Conservation (phyloP, 306 rosid genomes). For the Cucumis hystrix region DNA sequence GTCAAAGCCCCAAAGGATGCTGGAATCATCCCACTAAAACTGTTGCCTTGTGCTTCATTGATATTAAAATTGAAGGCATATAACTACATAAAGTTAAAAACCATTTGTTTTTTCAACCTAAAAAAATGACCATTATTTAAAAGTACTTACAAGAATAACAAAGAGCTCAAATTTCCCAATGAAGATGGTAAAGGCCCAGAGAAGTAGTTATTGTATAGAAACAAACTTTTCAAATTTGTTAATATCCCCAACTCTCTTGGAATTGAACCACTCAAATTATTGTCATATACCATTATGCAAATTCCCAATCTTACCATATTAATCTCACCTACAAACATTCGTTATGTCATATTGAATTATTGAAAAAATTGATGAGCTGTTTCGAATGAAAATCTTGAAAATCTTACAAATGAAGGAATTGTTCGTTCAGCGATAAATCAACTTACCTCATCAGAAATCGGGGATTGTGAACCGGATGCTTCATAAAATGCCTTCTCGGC, state of each 20-base stretch:
- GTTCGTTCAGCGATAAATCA: not conserved
- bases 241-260: slow-evolving; percentile 12
- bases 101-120: not conserved
- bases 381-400: not conserved
- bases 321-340: too few species aligned
- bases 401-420: slow-evolving; percentile 1
- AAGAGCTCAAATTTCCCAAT: slow-evolving; percentile 10
- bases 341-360: too few species aligned
- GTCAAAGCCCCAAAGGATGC: slow-evolving; percentile 15
- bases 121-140: not conserved
- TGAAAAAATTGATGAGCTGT: too few species aligned
- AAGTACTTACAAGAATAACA: slow-evolving; percentile 15
- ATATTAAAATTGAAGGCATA: too few species aligned
- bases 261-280: slow-evolving; percentile 14
- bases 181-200: slow-evolving; percentile 9
- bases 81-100: not conserved
- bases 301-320: not conserved
- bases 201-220: slow-evolving; percentile 4
- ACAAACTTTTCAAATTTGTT: slow-evolving; percentile 4
- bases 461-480: slow-evolving; percentile 46
- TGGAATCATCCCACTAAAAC: slow-evolving; percentile 13
- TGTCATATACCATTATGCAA: slow-evolving; percentile 7
- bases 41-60: slow-evolving; percentile 10
- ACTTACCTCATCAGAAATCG: slow-evolving; percentile 41
- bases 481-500: slow-evolving; percentile 26